Evolutionary conservation across 2,329 filamentous ascomycete species (phyloP).

Genomic region (Eutypella sp.): DNA sequence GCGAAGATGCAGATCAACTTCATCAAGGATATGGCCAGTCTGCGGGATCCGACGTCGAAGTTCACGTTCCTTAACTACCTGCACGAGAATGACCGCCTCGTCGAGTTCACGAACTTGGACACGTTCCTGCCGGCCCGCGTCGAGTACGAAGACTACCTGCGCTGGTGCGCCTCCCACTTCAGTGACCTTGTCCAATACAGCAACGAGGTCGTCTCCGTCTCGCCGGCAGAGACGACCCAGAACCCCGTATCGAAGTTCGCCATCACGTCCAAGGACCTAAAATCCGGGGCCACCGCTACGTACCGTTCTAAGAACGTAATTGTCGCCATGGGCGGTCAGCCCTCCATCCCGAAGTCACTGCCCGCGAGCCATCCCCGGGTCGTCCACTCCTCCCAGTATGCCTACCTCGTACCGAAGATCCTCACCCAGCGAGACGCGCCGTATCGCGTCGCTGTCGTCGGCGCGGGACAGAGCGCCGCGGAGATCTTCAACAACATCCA

Average conservation of each 20-base stretch:
- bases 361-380: constrained; percentile 67
- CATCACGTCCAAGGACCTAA: constrained; percentile 59
- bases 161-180: constrained; percentile 85
- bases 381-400: constrained; percentile 86
- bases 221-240: constrained; percentile 49
- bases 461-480: constrained; percentile 86
- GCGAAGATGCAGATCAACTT: constrained; percentile 98
- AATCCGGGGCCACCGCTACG: constrained; percentile 48
- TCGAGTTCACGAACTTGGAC: constrained; percentile 84
- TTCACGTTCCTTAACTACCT: constrained; percentile 98
- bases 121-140: constrained; percentile 82
- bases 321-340: constrained; percentile 54
- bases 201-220: constrained; percentile 69
- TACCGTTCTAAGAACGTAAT: constrained; percentile 62
- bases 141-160: constrained; percentile 94
- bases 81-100: constrained; percentile 71
- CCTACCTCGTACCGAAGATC: constrained; percentile 56
- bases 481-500: constrained; percentile 94
- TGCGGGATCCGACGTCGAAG: constrained; percentile 79
- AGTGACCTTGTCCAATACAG: constrained; percentile 67
- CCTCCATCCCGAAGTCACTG: constrained; percentile 65
- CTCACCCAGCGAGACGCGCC: constrained; percentile 50
- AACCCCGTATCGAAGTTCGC: constrained; percentile 58
- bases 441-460: constrained; percentile 78
- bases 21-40: constrained; percentile 88